These are phyloP conservation scores for Amaranthus hypochondriacus DNA, from an alignment of 148 eudicot genomes.

Conservation along the genomic window DNA sequence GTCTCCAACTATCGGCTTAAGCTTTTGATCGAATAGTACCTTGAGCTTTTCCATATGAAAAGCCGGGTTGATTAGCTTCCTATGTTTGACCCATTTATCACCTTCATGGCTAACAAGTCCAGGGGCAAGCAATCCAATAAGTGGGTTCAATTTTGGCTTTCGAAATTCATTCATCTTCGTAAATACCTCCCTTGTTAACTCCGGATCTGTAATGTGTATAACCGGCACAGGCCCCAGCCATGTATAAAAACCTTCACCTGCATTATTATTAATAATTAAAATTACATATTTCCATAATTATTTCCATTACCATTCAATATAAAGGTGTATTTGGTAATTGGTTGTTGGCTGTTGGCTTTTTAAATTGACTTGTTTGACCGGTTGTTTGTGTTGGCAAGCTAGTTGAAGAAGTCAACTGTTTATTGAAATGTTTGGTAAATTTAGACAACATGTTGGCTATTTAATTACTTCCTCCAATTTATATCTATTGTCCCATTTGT, in stretches of 20 bases:
- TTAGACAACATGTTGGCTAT: no score
- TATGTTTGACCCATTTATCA: slow-evolving; percentile 31
- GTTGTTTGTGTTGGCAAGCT: no score
- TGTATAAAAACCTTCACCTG: slow-evolving; percentile 23
- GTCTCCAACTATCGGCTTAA: no score
- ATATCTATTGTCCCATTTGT: no score
- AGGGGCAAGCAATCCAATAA: slow-evolving; percentile 10
- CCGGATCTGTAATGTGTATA: slow-evolving; percentile 23
- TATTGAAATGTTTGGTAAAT: no score
- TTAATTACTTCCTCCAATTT: no score
- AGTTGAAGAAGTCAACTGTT: no score
- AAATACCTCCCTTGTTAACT: slow-evolving; percentile 26
- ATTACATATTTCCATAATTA: no score
- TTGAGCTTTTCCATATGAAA: slow-evolving; percentile 32
- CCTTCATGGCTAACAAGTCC: slow-evolving; percentile 28
- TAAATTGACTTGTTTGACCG: no score
- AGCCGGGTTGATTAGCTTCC: slow-evolving; percentile 36
- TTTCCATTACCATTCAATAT: no score
- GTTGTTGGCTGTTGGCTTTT: no score
- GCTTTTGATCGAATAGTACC: neutral
- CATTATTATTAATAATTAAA: neutral
- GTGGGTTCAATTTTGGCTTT: slow-evolving; percentile 23
- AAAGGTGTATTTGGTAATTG: no score
- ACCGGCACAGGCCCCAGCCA: slow-evolving; percentile 32
- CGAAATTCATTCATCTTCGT: slow-evolving; percentile 15